phyloP scores from a whole-genome alignment of 1,284 basidiomycete species.

The Ceratobasidium sp. region DNA sequence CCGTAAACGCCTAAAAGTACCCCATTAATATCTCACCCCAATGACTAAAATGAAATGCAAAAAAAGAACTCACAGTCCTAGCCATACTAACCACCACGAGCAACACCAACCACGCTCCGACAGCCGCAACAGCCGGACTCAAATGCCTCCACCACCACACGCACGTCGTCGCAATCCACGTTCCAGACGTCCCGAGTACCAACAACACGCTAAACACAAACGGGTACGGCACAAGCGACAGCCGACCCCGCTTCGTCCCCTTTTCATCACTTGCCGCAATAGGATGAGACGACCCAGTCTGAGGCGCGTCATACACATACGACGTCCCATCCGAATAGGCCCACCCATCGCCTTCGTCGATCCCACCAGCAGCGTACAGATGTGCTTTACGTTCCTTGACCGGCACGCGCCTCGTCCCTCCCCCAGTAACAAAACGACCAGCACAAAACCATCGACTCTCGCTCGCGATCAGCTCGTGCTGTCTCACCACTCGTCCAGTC shows the following conservation, averaged over 20 bases:
- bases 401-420: slow-evolving; percentile 34
- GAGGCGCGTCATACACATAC: slow-evolving; percentile 17
- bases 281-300: slow-evolving; percentile 5
- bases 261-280: background rate
- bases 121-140: slow-evolving; percentile 78
- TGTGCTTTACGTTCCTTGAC: slow-evolving; percentile 25
- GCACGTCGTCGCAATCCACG: slow-evolving; percentile 87
- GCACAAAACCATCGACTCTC: slow-evolving; percentile 42
- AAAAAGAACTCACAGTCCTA: slow-evolving; percentile 75
- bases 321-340: slow-evolving; percentile 21
- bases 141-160: slow-evolving; percentile 88
- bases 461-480: slow-evolving; percentile 30
- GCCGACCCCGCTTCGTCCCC: slow-evolving; percentile 5
- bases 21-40: slow-evolving; percentile 50
- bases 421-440: slow-evolving; percentile 23
- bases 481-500: slow-evolving; percentile 27
- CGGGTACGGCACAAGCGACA: slow-evolving; percentile 32
- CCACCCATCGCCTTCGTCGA: slow-evolving; percentile 22
- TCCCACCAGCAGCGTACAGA: slow-evolving; percentile 17
- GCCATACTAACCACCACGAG: slow-evolving; percentile 83
- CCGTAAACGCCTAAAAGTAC: slow-evolving; percentile 75
- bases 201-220: slow-evolving; percentile 61
- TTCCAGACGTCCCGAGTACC: slow-evolving; percentile 74
- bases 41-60: slow-evolving; percentile 10
- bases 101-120: slow-evolving; percentile 81